Evolutionary conservation across 768 basidiomycete genomes (phyloP), one percentile per base, ranked within the genome.

Genomic region (Lentinula aciculospora): DNA sequence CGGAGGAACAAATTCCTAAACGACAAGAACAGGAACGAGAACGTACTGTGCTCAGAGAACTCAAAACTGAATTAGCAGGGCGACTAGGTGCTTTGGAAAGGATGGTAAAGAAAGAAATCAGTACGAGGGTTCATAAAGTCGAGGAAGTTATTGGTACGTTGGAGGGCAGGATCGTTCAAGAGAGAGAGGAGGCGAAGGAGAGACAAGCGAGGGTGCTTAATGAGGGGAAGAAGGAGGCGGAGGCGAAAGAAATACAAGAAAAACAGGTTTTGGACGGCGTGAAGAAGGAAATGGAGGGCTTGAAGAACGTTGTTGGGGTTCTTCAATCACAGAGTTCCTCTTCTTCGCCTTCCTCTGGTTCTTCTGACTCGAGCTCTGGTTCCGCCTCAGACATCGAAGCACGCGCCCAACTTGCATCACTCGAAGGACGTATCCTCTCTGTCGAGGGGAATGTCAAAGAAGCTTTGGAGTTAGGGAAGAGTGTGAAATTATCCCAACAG

Each of bases 311-410:
- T 59, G 62, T 76, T 3, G 64, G 64, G 31, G 63, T 72, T 46
- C 66, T 71, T 60, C 63, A 68, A 50, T 68, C 70, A 46, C 47
- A 31, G 15, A 46, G 39, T 13, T 15, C 51, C 3, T n/a, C 42
- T 27, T 13, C 45, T 55, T 21, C 27, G 12, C 19, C 31, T 8
- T 13, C n/a, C 45, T 47, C 32, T 10, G 31, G 15, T n/a, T 34
- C 32, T 4, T 34, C 32, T 34, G 32, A 13, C n/a, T n/a, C n/a
- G n/a, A n/a, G n/a, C n/a, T n/a, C n/a, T n/a, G n/a, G n/a, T n/a
- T n/a, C n/a, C n/a, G n/a, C n/a, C n/a, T n/a, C n/a, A n/a, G 86
- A 88, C 62, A 83, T 82, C 23, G 85, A 85, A 60, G 81, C 84
- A 1, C 73, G 80, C 27, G 72, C 69, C 28, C 81, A 78, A 65